Evolutionary conservation across 805 yeast species (phyloP).

Genomic region (Torulaspora gathmanii): DNA sequence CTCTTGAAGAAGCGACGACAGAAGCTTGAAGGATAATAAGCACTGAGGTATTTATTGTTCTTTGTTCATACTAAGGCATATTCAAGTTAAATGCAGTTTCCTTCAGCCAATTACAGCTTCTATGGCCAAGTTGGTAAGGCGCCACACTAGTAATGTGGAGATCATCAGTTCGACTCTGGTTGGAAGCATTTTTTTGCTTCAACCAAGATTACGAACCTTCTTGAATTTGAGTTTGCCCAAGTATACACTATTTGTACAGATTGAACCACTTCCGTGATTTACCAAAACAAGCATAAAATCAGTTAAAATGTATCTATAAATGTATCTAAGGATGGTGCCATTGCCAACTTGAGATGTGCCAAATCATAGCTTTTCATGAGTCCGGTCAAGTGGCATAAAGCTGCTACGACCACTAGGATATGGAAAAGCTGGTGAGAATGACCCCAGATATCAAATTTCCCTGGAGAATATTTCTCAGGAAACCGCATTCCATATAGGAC

Average conservation of each 20-base stretch:
- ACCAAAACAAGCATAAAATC: background rate
- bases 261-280: background rate
- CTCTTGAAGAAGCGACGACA: too few relatives aligned
- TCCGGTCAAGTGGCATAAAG: conserved; percentile 66
- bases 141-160: conserved; percentile 87
- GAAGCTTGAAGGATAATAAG: too few relatives aligned
- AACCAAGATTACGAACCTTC: background rate
- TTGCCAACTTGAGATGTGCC: conserved; percentile 37
- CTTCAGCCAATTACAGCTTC: conserved; percentile 34
- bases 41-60: too few relatives aligned
- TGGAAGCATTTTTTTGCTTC: conserved; percentile 47
- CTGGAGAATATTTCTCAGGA: conserved; percentile 69
- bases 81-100: too few relatives aligned
- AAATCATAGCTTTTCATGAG: conserved; percentile 51
- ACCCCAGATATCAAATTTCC: conserved; percentile 63
- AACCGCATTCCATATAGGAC: conserved; percentile 67
- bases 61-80: too few relatives aligned
- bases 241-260: too few relatives aligned
- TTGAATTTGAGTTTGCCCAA: too few relatives aligned
- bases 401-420: conserved; percentile 69
- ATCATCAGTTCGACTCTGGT: conserved; percentile 77
- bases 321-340: background rate
- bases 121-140: conserved; percentile 76
- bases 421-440: conserved; percentile 86
- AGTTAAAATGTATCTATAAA: conserved; percentile 2